These are phyloP conservation scores for Botrytis deweyae DNA, from an alignment of 2,329 filamentous ascomycete species.

Conservation along the genomic window DNA sequence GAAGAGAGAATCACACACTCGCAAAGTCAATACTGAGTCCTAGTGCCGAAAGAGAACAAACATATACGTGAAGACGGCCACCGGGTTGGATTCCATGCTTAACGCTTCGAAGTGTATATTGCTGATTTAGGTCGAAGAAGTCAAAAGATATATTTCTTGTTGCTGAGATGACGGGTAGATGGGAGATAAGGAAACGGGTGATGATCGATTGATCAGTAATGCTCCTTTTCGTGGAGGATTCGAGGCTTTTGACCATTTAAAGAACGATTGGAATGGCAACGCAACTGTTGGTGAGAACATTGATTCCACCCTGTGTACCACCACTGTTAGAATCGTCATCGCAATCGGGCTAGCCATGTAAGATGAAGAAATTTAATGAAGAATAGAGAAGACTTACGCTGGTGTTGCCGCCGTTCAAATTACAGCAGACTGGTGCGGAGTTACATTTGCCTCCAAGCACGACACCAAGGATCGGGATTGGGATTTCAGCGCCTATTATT, in stretches of 20 bases:
- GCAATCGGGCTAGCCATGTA: constrained; percentile 16
- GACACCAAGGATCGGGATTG: background rate
- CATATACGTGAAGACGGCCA: background rate
- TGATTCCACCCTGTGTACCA: background rate
- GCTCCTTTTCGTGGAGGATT: background rate
- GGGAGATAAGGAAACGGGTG: background rate
- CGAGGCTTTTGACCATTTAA: background rate
- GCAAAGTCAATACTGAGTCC: constrained; percentile 13
- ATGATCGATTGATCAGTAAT: background rate
- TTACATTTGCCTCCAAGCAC: background rate
- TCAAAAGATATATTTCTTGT: background rate
- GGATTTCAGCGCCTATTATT: background rate
- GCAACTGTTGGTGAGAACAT: constrained; percentile 2
- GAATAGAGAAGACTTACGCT: background rate
- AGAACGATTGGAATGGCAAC: background rate
- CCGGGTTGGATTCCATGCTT: background rate
- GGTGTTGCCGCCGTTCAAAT: too few relatives aligned
- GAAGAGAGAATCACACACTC: background rate
- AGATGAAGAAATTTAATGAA: background rate
- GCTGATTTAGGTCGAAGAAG: background rate
- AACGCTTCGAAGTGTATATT: background rate
- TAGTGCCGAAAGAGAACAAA: background rate
- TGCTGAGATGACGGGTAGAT: background rate
- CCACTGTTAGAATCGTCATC: constrained; percentile 8
- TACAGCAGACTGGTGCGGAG: background rate